Evolutionary conservation across 2,329 filamentous ascomycete genomes (phyloP).

Genomic region (Thelonectria rubi): DNA sequence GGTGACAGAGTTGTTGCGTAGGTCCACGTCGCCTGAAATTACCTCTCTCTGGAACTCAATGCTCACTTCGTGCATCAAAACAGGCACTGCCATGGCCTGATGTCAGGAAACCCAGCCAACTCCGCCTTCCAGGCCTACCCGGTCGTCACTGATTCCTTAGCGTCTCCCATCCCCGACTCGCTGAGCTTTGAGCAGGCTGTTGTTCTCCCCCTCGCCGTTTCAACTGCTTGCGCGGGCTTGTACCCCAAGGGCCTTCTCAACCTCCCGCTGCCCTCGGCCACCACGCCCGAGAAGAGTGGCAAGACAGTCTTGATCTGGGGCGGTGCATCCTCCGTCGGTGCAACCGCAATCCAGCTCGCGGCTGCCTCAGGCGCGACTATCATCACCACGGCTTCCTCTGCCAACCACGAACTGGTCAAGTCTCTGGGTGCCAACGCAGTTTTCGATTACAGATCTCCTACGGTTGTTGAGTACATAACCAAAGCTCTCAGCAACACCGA

Average conservation of each 20-base stretch:
- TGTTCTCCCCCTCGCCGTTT: constrained; percentile 30
- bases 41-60: not conserved
- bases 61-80: not conserved
- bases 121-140: constrained; percentile 18
- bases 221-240: constrained; percentile 29
- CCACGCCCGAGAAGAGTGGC: constrained; percentile 24
- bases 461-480: constrained; percentile 24
- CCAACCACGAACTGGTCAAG: constrained; percentile 53
- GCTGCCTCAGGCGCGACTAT: constrained; percentile 54
- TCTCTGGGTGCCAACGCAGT: constrained; percentile 52
- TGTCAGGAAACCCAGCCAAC: constrained; percentile 7
- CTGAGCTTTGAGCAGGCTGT: constrained; percentile 30
- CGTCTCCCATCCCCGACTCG: constrained; percentile 25
- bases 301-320: constrained; percentile 50
- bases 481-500: not conserved
- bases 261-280: constrained; percentile 36
- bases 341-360: constrained; percentile 56
- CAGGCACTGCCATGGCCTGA: not conserved
- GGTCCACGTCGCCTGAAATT: constrained; percentile 31
- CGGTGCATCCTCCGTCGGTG: constrained; percentile 56
- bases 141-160: constrained; percentile 7
- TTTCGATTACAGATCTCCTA: constrained; percentile 51
- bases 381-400: constrained; percentile 51
- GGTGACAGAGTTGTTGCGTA: constrained; percentile 20
- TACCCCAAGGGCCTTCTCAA: constrained; percentile 31